Evolutionary conservation across 371 early-diverging fungal genomes (phyloP).

Genomic region (Mortierella sp.): DNA sequence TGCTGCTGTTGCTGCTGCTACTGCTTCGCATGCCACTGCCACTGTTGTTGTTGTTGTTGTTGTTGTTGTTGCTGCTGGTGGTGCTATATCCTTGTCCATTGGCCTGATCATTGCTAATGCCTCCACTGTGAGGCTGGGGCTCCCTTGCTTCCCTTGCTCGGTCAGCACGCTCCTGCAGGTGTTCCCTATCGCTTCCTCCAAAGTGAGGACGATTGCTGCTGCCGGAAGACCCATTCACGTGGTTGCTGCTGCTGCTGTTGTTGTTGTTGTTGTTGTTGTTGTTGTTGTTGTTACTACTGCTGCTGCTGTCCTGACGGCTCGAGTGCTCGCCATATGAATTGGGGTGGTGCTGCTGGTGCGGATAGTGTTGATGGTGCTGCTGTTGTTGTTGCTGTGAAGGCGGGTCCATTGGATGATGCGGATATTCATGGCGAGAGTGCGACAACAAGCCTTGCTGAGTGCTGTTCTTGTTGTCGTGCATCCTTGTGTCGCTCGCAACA

Average conservation of each 20-base stretch:
- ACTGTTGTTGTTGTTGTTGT: background rate
- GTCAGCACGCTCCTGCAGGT: background rate
- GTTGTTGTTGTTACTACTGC: constrained; percentile 8
- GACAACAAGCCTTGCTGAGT: background rate
- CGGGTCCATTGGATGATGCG: background rate
- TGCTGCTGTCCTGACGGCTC: constrained; percentile 1
- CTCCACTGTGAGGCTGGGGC: background rate
- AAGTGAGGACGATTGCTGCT: constrained; percentile 11
- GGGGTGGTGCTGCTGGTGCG: constrained; percentile 15
- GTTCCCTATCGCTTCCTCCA: background rate
- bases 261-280: constrained; percentile 13
- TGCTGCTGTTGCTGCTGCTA: background rate
- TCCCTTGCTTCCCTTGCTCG: background rate
- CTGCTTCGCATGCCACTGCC: background rate
- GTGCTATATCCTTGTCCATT: background rate
- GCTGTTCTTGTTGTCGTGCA: background rate
- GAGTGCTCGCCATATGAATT: constrained; percentile 11
- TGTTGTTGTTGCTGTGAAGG: background rate
- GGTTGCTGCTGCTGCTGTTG: constrained; percentile 3
- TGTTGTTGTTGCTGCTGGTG: background rate
- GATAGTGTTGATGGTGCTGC: background rate
- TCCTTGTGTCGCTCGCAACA: background rate
- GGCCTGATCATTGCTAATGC: background rate
- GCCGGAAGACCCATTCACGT: constrained; percentile 1
- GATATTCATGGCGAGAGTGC: background rate